These are phyloP conservation scores for Oropetium thomaeum DNA, from an alignment of 176 grass and related monocot species.

Conservation along the genomic window DNA sequence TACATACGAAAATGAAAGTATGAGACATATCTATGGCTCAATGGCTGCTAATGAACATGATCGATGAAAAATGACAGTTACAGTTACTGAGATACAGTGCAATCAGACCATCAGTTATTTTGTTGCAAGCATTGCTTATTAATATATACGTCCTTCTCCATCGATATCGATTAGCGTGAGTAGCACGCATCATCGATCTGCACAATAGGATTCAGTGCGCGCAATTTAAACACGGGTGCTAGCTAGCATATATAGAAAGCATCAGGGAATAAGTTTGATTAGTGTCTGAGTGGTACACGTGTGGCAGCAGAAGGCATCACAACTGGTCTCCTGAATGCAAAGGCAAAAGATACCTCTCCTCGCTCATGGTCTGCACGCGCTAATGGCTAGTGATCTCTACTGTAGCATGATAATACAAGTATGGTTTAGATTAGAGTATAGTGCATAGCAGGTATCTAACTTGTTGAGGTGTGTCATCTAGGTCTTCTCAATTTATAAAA, in stretches of 20 bases:
- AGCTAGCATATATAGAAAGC: background rate
- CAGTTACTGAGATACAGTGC: background rate
- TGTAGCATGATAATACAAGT: background rate
- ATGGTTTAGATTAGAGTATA: no score
- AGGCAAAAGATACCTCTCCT: constrained; percentile 20
- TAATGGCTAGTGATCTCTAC: background rate
- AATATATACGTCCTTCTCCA: background rate
- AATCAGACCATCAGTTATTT: background rate
- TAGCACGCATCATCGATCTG: constrained; percentile 9
- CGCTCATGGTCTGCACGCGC: background rate
- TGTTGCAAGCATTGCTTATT: background rate
- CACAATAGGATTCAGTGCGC: constrained; percentile 11
- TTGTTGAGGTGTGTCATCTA: no score
- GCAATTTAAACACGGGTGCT: no score
- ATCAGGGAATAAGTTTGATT: background rate
- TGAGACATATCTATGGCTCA: background rate
- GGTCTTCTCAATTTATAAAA: no score
- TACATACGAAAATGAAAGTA: background rate
- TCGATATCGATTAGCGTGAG: no score
- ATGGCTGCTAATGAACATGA: background rate
- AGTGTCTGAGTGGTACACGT: constrained; percentile 21
- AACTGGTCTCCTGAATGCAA: constrained; percentile 10
- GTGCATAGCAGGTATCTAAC: no score
- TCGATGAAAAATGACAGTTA: background rate
- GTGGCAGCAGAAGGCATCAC: constrained; percentile 18